phyloP scores from a whole-genome alignment of 2,329 filamentous ascomycete species.

The Zymoseptoria ardabiliae region DNA sequence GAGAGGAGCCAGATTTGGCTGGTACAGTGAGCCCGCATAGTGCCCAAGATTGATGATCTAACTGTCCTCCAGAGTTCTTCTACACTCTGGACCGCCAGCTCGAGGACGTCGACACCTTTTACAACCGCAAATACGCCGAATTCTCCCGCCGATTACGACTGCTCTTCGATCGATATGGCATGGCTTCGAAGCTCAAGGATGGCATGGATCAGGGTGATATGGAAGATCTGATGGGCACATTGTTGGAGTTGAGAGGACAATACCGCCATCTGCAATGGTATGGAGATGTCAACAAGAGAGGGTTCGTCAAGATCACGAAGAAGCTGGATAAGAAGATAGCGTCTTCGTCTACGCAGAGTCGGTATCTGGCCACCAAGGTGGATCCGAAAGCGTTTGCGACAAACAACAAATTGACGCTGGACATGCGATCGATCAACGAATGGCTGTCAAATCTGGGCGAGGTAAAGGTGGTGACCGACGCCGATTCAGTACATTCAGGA shows the following conservation, averaged over 20 bases:
- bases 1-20: slow-evolving; percentile 76
- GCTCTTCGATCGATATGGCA: slow-evolving; percentile 80
- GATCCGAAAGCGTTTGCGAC: slow-evolving; percentile 83
- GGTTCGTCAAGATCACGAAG: slow-evolving; percentile 98
- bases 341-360: slow-evolving; percentile 63
- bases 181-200: slow-evolving; percentile 59
- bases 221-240: slow-evolving; percentile 81
- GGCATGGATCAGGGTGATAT: slow-evolving; percentile 79
- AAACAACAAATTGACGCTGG: slow-evolving; percentile 51
- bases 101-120: slow-evolving; percentile 93
- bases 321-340: slow-evolving; percentile 94
- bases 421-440: slow-evolving; percentile 70
- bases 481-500: slow-evolving; percentile 58
- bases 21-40: slow-evolving; percentile 52
- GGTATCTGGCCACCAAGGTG: slow-evolving; percentile 85
- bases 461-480: slow-evolving; percentile 67
- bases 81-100: slow-evolving; percentile 94
- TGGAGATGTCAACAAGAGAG: slow-evolving; percentile 88
- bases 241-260: slow-evolving; percentile 81
- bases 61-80: slow-evolving; percentile 69
- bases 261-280: slow-evolving; percentile 95
- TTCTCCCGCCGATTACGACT: slow-evolving; percentile 76
- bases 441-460: slow-evolving; percentile 82
- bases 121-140: slow-evolving; percentile 90
- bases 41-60: slow-evolving; percentile 18